Evolutionary conservation across 371 early-diverging fungal species (phyloP), one percentile per base, ranked within the genome.

Genomic region (Chytridiales sp.): DNA sequence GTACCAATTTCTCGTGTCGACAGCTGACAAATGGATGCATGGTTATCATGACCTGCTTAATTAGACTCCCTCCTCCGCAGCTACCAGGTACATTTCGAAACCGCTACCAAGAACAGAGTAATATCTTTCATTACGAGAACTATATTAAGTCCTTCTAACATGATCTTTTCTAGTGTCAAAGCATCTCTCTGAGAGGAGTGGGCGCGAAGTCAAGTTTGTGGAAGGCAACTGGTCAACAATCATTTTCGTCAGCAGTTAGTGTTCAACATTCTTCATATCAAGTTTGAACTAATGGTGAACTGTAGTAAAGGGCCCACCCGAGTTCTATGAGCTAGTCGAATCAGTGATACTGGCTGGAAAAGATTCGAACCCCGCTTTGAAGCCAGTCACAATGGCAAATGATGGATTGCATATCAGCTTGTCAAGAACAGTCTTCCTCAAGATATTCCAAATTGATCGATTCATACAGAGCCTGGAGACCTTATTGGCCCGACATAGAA

Each of bases 161-260:
- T n/a, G n/a, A n/a, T n/a, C n/a, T n/a, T n/a, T n/a, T n/a, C n/a
- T n/a, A n/a, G n/a, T n/a, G n/a, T n/a, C n/a, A n/a, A n/a, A n/a
- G n/a, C n/a, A n/a, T n/a, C n/a, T 51, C 42, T 13, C 29, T 4
- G 41, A 55, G 13, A 9, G 43, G 3, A 46, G 31, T 22, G 62
- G 57, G 21, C 22, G 48, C 4, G 34, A 19, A 17, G 32, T 53
- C 30, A 34, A 41, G 24, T 64, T 58, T 39, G 38, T 64, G 6
- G 47, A 57, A 46, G 73, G 73, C n/a, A 68, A 73, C 56, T 73
- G 73, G 73, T 58, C 69, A 3, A 73, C 73, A 8, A 46, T 61
- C 35, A 59, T 68, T 9, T 64, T 52, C 40, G 34, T 66, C 9
- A 26, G 68, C 36, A 27, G 67, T 67, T 30, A 9, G 54, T 17